phyloP scores from a whole-genome alignment of 768 basidiomycete genomes.

The Zangia roseola region DNA sequence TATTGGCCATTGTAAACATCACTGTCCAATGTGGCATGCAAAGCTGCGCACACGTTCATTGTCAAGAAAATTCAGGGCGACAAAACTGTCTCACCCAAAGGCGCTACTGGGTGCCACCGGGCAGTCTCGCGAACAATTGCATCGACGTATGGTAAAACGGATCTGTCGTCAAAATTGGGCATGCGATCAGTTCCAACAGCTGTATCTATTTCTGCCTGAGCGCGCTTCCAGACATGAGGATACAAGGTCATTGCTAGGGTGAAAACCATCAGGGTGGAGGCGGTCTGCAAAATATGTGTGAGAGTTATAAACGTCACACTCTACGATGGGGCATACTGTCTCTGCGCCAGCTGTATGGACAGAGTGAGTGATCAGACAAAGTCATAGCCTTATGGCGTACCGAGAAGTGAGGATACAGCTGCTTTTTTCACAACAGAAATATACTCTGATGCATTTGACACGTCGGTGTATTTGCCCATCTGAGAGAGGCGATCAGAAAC shows the following conservation, averaged over 20 bases:
- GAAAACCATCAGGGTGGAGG: not conserved
- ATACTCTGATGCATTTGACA: not conserved
- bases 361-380: not conserved
- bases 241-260: not conserved
- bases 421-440: slow-evolving; percentile 1
- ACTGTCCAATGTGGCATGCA: too few species aligned
- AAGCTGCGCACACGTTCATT: too few species aligned
- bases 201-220: not conserved
- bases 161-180: not conserved
- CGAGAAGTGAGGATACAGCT: not conserved
- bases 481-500: slow-evolving; percentile 4
- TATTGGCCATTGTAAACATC: too few species aligned
- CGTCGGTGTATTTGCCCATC: not conserved
- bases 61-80: too few species aligned
- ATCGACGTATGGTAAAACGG: not conserved
- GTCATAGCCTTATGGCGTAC: not conserved
- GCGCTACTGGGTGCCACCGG: not conserved
- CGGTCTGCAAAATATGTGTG: not conserved
- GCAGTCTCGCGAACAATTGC: slow-evolving; percentile 1
- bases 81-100: not conserved
- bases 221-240: too few species aligned
- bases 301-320: slow-evolving; percentile 1
- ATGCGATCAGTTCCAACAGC: not conserved
- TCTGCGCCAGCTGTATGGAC: slow-evolving; percentile 1
- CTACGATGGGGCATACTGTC: not conserved